Conservation (phyloP, 306 rosid species). For the Cicer judaicum region DNA sequence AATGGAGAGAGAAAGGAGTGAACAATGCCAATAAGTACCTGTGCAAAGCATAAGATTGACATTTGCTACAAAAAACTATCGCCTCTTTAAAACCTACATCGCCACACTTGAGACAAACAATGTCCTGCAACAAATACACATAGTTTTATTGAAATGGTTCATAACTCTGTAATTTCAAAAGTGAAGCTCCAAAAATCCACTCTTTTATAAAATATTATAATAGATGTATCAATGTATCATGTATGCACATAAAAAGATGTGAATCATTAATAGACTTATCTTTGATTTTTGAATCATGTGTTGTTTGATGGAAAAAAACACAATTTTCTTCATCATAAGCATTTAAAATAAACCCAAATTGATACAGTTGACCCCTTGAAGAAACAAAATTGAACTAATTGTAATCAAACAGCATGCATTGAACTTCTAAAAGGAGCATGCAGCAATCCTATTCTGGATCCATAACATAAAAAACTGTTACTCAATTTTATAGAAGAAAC, state of each 20-base stretch:
- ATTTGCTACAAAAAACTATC: conserved; percentile 43
- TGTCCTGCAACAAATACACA: conserved; percentile 40
- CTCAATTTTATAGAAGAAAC: background rate
- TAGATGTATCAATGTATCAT: background rate
- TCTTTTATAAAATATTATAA: conserved; percentile 15
- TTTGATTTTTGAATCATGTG: conserved; percentile 13
- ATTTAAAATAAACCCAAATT: conserved; percentile 23
- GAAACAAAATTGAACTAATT: background rate
- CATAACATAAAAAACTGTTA: background rate
- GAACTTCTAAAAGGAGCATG: background rate
- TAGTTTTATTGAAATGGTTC: conserved; percentile 16
- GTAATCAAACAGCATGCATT: background rate
- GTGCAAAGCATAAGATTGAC: conserved; percentile 46
- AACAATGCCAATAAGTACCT: conserved; percentile 42
- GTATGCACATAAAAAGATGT: conserved; percentile 19
- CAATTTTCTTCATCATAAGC: conserved; percentile 7
- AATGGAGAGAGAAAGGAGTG: conserved; percentile 21
- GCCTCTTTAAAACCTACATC: conserved; percentile 44
- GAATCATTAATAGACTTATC: background rate
- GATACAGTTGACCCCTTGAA: background rate
- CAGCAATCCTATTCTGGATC: conserved; percentile 2
- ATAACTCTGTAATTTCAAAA: background rate
- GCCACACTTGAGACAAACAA: conserved; percentile 54
- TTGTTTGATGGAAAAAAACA: conserved; percentile 9
- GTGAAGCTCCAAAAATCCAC: conserved; percentile 11